Base-by-base conservation (phyloP, 805 yeast species). In the Candida ulmi region DNA sequence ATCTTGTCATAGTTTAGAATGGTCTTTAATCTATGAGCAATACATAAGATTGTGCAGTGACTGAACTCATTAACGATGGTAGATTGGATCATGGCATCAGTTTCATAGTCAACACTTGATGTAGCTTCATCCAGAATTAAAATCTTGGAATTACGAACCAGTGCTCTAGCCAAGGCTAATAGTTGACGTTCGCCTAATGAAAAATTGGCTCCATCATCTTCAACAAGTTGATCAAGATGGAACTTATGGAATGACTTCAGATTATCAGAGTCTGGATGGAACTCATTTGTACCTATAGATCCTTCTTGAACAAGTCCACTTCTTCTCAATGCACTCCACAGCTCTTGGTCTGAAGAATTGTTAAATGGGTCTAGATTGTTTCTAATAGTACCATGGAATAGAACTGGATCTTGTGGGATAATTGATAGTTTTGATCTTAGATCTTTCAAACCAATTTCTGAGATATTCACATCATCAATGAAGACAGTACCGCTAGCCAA, bases 341-440 rank as follows among this genome's bases (percentile, higher is more conserved):
- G 68, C 33, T 71, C 66, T 5, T 62, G 71, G 55, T 87, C 95
- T 16, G 68, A 47, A 38, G 67, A 60, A 37, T 66, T 59, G 12
- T 68, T 66, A 56, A 87, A 86, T 17, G 95, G 95, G 60, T 87
- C 95, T 55, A 87, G 63, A 53, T 87, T 87, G 43, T 74, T 70
- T 54, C 95, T 66, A 36, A 87, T 74, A 0, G 88, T 73, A 16
- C 95, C 95, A 47, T 80, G 77, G 67, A 88, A 87, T 41, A 87
- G 62, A 0, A 84, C 88, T 1, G 96, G 95, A 51, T 87, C 95
- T 60, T 88, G 95, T 3, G 96, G 96, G 55, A 87, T 87, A 45
- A 87, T 86, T 2, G 90, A 74, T 24, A 87, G 68, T 45, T 74
- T 75, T n/a, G 84, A 74, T 48, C 96, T 69, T 54, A 88, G 68